Evolutionary conservation across 2,329 filamentous ascomycete genomes (phyloP), one percentile per base, ranked within the genome.

Genomic region (Fusarium compactum): DNA sequence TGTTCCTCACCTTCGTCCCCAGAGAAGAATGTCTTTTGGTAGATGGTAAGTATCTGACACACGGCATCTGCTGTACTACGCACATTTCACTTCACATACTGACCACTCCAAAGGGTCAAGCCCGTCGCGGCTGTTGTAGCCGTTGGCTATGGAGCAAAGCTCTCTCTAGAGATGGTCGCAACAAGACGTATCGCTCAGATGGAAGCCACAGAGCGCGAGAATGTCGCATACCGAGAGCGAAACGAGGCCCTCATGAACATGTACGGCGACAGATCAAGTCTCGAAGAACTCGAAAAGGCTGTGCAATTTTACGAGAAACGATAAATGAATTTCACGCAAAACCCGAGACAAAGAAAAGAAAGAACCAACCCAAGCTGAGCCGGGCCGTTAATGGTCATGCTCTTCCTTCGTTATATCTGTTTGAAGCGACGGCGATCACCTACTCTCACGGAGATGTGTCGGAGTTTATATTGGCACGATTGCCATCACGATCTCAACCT

Each of bases 261-360:
- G 60, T 87, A 86, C 62, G 84, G 85, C 48, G 84, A 85, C 65
- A 80, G 84, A 16, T 82, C 82, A 29, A 86, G 81, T 66, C 78
- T 87, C 6, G 81, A 82, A 27, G 82, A 82, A 67, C 77, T 87
- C 32, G 83, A 87, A 73, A 82, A 80, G 47, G 85, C 85, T 4
- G 79, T 86, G 55, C 76, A 80, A 54, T 80, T 80, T 27, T 87
- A 87, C 72, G 83, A 84, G 70, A 78, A 76, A 65, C 76, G 77
- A 67, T 77, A 70, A 72, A 68, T 61, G 45, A 72, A 56, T 41
- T 38, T 32, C 24, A 53, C 24, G 24, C 20, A 18, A 41, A 12
- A 16, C 38, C 24, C 22, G 38, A 58, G 30, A 40, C 34, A 46
- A 45, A 54, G 12, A 32, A 60, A 52, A 41, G 15, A 50, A 46